A percentile compares a stretch with the other conserved stretches of the same genome.
Conservation (phyloP, 2,329 filamentous ascomycete genomes). For the Eutypella sp. region DNA sequence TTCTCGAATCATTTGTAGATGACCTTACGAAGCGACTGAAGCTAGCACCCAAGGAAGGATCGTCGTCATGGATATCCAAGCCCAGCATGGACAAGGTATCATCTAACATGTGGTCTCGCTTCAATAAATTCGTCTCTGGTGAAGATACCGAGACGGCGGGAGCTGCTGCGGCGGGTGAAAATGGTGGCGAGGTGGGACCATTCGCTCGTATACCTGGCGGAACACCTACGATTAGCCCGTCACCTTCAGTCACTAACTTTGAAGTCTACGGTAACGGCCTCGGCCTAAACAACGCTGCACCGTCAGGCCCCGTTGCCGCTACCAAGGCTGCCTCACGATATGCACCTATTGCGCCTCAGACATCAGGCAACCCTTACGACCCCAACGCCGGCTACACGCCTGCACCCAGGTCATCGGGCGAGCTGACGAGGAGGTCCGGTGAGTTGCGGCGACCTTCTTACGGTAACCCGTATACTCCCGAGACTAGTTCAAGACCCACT, state of each 20-base stretch:
- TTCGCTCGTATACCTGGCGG: constrained; percentile 78
- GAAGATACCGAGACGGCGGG: constrained; percentile 70
- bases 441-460: constrained; percentile 35
- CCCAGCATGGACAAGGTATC: constrained; percentile 95
- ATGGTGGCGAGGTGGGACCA: constrained; percentile 61
- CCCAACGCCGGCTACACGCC: constrained; percentile 24
- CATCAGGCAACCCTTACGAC: constrained; percentile 31
- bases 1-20: constrained; percentile 71
- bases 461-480: constrained; percentile 29
- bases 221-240: constrained; percentile 69
- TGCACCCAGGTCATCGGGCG: constrained; percentile 35
- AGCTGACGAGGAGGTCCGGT: constrained; percentile 34
- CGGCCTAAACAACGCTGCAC: constrained; percentile 4
- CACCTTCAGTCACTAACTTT: constrained; percentile 64
- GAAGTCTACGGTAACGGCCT: constrained; percentile 63
- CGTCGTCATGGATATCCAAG: constrained; percentile 86
- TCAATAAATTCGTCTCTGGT: constrained; percentile 94
- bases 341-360: constrained; percentile 33
- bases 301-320: constrained; percentile 31
- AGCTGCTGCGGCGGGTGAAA: constrained; percentile 51
- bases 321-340: constrained; percentile 49
- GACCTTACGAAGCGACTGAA: constrained; percentile 80
- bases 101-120: constrained; percentile 82
- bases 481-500: constrained; percentile 21
- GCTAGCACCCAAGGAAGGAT: constrained; percentile 76